Evolutionary conservation across 345 rosid genomes (phyloP).

Genomic region (Aquilaria sinensis): DNA sequence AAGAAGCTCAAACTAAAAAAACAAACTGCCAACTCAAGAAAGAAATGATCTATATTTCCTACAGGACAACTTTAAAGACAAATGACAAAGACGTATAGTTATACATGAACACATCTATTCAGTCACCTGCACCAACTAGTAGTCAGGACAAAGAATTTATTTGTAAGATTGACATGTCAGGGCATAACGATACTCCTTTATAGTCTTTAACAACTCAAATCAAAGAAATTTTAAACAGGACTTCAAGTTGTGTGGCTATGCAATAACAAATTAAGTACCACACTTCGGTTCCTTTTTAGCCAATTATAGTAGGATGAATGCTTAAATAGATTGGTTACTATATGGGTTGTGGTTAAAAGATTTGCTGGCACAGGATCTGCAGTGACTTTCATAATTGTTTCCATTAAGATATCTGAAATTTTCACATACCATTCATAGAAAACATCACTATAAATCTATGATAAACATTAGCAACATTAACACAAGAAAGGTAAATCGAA

Average conservation of each 20-base stretch:
- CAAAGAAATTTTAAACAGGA: background rate
- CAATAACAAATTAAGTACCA: conserved; percentile 28
- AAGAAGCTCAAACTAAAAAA: background rate
- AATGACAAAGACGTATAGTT: too few species aligned
- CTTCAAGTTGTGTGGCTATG: too few species aligned
- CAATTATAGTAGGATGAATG: conserved; percentile 54
- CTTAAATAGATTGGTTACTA: conserved; percentile 81
- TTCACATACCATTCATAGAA: conserved; percentile 10
- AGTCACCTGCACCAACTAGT: too few species aligned
- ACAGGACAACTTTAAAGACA: background rate
- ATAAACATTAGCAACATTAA: background rate
- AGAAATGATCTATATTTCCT: background rate
- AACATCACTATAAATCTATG: conserved; percentile 1
- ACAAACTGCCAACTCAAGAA: background rate
- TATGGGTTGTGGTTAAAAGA: conserved; percentile 73
- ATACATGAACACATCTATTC: too few species aligned
- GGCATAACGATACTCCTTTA: too few species aligned
- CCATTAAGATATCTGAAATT: conserved; percentile 52
- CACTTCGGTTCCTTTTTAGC: conserved; percentile 68
- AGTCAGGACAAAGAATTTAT: too few species aligned
- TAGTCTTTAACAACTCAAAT: too few species aligned
- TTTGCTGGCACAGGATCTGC: conserved; percentile 55
- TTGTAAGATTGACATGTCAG: too few species aligned
- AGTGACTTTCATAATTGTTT: conserved; percentile 51
- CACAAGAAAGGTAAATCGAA: too few species aligned